Evolutionary conservation across 2,329 filamentous ascomycete genomes (phyloP).

Genomic region (Fusarium subtropicale): DNA sequence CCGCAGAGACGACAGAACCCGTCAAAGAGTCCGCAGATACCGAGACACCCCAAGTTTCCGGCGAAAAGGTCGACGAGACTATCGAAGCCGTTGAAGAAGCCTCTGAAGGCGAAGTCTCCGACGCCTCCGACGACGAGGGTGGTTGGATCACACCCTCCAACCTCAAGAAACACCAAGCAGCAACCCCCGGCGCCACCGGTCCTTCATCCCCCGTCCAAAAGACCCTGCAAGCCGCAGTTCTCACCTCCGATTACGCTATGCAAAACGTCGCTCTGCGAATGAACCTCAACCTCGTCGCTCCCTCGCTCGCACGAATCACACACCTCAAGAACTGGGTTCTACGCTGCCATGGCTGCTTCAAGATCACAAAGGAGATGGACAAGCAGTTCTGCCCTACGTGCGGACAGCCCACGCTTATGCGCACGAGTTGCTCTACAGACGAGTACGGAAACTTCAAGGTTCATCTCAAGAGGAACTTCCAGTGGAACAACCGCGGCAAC

Average conservation of each 20-base stretch:
- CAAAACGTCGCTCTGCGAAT: conserved; percentile 96
- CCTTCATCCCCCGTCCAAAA: conserved; percentile 65
- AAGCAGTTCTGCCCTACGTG: conserved; percentile 95
- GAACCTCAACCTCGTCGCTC: conserved; percentile 89
- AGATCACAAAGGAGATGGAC: conserved; percentile 82
- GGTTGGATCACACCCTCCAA: conserved; percentile 97
- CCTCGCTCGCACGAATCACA: conserved; percentile 81
- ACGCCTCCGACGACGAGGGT: conserved; percentile 69
- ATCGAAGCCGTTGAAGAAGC: conserved; percentile 52
- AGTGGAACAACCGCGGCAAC: conserved; percentile 95
- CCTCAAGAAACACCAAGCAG: conserved; percentile 83
- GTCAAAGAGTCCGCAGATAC: background rate
- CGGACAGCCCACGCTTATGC: conserved; percentile 86
- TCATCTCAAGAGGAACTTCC: conserved; percentile 93
- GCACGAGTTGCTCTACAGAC: conserved; percentile 87
- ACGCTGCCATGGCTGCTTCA: conserved; percentile 94
- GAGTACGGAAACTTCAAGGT: conserved; percentile 82
- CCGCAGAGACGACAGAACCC: conserved; percentile 11
- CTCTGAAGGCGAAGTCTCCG: conserved; percentile 58
- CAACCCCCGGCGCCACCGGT: conserved; percentile 63
- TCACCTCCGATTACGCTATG: conserved; percentile 97
- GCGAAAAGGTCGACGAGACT: conserved; percentile 34
- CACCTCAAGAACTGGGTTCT: conserved; percentile 89
- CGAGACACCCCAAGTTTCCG: background rate
- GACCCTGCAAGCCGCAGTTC: conserved; percentile 85